Percentiles rank a stretch among this genome's conserved stretches.
These are phyloP conservation scores for Neurospora tetrasperma DNA, from an alignment of 495 filamentous ascomycete species.

Conservation along the genomic window DNA sequence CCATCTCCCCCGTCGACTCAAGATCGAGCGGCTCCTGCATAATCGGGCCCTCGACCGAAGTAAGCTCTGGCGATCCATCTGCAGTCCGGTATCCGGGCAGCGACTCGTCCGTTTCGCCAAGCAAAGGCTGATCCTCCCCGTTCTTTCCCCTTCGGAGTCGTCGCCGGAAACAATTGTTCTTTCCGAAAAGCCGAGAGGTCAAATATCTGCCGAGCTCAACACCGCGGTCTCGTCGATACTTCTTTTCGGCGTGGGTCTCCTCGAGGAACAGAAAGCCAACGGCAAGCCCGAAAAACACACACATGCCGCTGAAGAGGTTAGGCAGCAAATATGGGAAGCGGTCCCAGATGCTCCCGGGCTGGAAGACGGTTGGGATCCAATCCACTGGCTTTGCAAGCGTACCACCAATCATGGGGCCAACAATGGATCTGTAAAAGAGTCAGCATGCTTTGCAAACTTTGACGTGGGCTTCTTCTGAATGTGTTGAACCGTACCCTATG, in stretches of 20 bases:
- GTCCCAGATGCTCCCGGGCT: constrained; percentile 66
- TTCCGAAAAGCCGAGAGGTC: constrained; percentile 35
- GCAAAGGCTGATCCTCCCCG: constrained; percentile 42
- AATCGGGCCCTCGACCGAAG: constrained; percentile 5
- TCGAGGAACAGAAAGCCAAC: constrained; percentile 86
- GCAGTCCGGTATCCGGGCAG: constrained; percentile 56
- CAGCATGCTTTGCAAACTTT: constrained; percentile 2
- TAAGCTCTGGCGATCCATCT: constrained; percentile 32
- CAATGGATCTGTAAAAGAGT: constrained; percentile 45
- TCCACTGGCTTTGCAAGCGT: constrained; percentile 76
- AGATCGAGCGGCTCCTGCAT: constrained; percentile 4
- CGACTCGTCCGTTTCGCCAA: constrained; percentile 43
- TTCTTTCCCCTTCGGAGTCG: constrained; percentile 15
- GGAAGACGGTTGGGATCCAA: constrained; percentile 69
- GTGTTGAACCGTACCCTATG: constrained; percentile 51
- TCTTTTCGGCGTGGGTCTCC: constrained; percentile 86
- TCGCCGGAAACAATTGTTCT: constrained; percentile 4
- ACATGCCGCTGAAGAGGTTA: constrained; percentile 77
- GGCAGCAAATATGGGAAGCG: constrained; percentile 84
- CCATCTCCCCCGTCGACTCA: constrained; percentile 6
- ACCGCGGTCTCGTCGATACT: constrained; percentile 62
- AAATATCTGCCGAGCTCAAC: constrained; percentile 69
- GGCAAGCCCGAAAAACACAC: constrained; percentile 67
- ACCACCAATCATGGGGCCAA: constrained; percentile 86
- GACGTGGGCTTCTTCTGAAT: background rate